Conservation (phyloP, 1,284 basidiomycete genomes). For the Tilletiopsis washingtonensis region DNA sequence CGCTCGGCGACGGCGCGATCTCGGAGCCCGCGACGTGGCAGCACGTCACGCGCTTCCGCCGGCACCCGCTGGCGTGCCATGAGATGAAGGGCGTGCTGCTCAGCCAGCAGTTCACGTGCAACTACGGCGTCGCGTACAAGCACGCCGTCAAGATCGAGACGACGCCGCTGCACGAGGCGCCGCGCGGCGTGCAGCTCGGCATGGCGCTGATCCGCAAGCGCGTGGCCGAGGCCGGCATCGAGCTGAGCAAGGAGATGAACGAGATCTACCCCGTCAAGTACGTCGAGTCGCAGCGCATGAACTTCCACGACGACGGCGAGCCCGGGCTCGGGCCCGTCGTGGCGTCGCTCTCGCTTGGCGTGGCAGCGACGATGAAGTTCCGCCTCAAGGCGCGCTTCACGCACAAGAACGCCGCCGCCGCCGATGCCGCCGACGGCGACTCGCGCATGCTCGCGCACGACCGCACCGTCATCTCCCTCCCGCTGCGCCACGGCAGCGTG, state of each 20-base stretch:
- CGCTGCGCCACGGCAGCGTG: neutral
- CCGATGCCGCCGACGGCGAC: neutral
- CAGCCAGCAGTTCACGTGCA: slow-evolving; percentile 29
- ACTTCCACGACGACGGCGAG: slow-evolving; percentile 32
- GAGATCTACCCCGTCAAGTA: slow-evolving; percentile 31
- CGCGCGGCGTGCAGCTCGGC: neutral
- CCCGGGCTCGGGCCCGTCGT: slow-evolving; percentile 24
- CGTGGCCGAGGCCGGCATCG: neutral
- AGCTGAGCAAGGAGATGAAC: slow-evolving; percentile 16
- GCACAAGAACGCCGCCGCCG: neutral
- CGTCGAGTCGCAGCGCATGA: slow-evolving; percentile 22
- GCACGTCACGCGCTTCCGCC: slow-evolving; percentile 13
- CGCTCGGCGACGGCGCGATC: neutral
- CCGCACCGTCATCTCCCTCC: neutral
- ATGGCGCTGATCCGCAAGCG: neutral
- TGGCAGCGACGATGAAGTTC: slow-evolving; percentile 22
- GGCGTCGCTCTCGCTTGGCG: slow-evolving; percentile 21
- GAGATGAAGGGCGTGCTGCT: slow-evolving; percentile 13
- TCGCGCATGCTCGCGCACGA: neutral
- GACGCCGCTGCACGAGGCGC: neutral
- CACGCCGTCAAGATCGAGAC: slow-evolving; percentile 8
- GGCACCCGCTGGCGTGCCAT: slow-evolving; percentile 16
- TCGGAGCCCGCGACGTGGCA: neutral
- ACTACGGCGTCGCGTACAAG: slow-evolving; percentile 29
- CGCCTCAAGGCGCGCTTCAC: slow-evolving; percentile 11